Conservation (phyloP, 2,329 filamentous ascomycete genomes). For the Cytospora piceicola region DNA sequence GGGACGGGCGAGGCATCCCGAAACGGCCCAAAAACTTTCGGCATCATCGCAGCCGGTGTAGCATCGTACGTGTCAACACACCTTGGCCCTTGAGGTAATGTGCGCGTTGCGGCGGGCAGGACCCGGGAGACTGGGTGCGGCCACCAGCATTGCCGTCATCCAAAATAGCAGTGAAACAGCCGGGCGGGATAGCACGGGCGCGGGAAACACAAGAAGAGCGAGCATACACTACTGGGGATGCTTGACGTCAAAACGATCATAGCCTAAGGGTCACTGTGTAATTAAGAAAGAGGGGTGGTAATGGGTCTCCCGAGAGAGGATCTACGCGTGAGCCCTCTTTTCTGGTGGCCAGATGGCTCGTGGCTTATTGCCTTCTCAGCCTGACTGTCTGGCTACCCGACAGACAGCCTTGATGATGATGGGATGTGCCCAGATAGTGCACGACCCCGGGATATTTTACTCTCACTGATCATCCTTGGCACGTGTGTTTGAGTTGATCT, state of each 20-base stretch:
- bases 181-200: slow-evolving; percentile 15
- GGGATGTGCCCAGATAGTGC: not conserved
- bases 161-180: slow-evolving; percentile 29
- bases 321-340: slow-evolving; percentile 27
- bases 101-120: slow-evolving; percentile 13
- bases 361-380: slow-evolving; percentile 4
- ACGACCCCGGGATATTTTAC: not conserved
- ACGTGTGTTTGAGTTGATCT: not conserved
- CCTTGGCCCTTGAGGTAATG: not conserved
- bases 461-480: not conserved
- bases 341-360: slow-evolving; percentile 1
- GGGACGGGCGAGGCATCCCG: not conserved
- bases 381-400: not conserved
- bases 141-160: slow-evolving; percentile 21
- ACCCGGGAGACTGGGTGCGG: not conserved
- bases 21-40: not conserved
- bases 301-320: slow-evolving; percentile 8
- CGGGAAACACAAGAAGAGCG: not conserved
- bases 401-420: not conserved
- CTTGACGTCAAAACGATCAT: slow-evolving; percentile 3
- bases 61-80: slow-evolving; percentile 10
- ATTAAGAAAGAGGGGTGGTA: slow-evolving; percentile 2
- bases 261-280: not conserved
- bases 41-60: not conserved
- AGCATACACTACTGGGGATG: not conserved